phyloP scores from a whole-genome alignment of 2,329 filamentous ascomycete species.

The Arthrobotrys entomopaga region DNA sequence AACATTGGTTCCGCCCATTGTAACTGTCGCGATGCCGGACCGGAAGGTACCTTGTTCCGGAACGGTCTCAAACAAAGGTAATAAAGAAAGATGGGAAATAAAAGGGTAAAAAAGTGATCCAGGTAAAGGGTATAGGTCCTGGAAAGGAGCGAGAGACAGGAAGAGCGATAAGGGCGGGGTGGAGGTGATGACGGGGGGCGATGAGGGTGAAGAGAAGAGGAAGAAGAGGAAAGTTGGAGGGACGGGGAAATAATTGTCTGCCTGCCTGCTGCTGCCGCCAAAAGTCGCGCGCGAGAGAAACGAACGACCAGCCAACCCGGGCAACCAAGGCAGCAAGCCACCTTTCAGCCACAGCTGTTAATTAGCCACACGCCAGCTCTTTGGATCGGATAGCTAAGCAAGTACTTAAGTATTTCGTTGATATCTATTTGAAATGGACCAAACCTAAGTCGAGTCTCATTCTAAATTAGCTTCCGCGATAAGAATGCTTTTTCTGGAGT shows the following conservation, averaged over 20 bases:
- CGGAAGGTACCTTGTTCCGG: slow-evolving; percentile 20
- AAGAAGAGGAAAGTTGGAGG: slow-evolving; percentile 11
- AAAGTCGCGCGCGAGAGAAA: slow-evolving; percentile 39
- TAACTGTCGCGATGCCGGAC: slow-evolving; percentile 34
- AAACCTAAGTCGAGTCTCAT: too few species aligned
- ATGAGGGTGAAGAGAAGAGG: slow-evolving; percentile 12
- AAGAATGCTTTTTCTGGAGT: too few species aligned
- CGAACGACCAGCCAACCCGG: not conserved
- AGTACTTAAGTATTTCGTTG: too few species aligned
- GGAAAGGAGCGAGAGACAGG: not conserved
- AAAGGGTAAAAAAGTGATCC: not conserved
- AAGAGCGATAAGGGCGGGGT: not conserved
- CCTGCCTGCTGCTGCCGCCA: slow-evolving; percentile 22
- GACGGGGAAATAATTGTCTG: not conserved
- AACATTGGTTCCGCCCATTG: slow-evolving; percentile 48
- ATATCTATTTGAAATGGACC: too few species aligned
- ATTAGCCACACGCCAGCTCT: too few species aligned
- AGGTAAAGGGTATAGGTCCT: not conserved
- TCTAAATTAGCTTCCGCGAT: too few species aligned
- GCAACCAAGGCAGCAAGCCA: not conserved
- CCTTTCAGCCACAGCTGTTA: too few species aligned
- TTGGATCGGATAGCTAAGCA: too few species aligned
- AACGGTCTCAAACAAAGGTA: slow-evolving; percentile 9
- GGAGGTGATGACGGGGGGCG: slow-evolving; percentile 4
- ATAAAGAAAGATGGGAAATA: not conserved